These are phyloP conservation scores for Fusarium torulosum DNA, from an alignment of 2,329 filamentous ascomycete species.

Conservation along the genomic window DNA sequence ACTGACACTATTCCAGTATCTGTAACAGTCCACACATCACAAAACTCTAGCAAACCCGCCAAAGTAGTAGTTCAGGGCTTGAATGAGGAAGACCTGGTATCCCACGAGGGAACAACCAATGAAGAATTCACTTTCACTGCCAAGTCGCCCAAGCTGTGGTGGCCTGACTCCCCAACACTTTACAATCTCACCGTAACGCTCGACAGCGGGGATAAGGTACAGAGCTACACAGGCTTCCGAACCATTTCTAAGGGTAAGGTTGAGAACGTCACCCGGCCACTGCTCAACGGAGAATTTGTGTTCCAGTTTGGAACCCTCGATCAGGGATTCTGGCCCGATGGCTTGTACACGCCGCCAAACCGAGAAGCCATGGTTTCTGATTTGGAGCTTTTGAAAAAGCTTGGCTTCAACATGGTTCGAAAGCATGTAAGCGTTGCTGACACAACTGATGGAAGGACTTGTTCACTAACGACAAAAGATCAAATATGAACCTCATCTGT, in stretches of 20 bases:
- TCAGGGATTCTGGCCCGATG: conserved; percentile 79
- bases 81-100: conserved; percentile 10
- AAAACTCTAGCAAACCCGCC: not conserved
- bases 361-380: conserved; percentile 77
- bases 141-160: conserved; percentile 70
- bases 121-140: conserved; percentile 67
- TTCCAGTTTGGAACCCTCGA: conserved; percentile 78
- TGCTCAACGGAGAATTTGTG: conserved; percentile 76
- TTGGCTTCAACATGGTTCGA: conserved; percentile 78
- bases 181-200: conserved; percentile 72
- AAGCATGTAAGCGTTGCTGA: conserved; percentile 68
- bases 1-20: conserved; percentile 3
- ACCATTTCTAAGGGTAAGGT: conserved; percentile 69
- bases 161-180: conserved; percentile 70
- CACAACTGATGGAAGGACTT: rapidly evolving
- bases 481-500: conserved; percentile 75
- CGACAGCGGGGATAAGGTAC: conserved; percentile 62
- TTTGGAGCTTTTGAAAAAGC: conserved; percentile 70
- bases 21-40: conserved; percentile 12
- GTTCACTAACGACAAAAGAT: conserved; percentile 56
- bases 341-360: conserved; percentile 73
- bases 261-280: conserved; percentile 69
- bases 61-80: not conserved
- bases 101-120: conserved; percentile 55
- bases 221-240: conserved; percentile 77